Evolutionary conservation across 1,284 basidiomycete genomes (phyloP).

Genomic region (Inonotus hispidus): DNA sequence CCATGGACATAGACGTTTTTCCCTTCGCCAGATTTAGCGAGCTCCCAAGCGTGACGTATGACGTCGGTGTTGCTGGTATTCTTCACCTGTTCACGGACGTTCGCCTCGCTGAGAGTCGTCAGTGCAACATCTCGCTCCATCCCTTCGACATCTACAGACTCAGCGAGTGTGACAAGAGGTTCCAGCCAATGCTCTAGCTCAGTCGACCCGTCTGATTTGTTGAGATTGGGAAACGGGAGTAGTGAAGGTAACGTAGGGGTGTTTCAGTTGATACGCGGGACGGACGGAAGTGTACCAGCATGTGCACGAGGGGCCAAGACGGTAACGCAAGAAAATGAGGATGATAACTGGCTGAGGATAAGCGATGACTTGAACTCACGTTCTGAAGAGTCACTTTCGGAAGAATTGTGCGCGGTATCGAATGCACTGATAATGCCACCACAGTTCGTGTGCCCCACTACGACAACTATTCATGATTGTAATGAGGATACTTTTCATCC

Average conservation of each 20-base stretch:
- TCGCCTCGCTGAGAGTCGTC: constrained; percentile 62
- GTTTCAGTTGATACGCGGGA: background rate
- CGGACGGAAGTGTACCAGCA: background rate
- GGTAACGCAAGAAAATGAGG: background rate
- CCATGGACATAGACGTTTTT: constrained; percentile 74
- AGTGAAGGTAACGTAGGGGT: constrained; percentile 5
- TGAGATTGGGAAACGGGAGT: background rate
- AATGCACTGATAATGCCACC: constrained; percentile 71
- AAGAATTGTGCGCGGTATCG: constrained; percentile 29
- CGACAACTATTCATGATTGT: constrained; percentile 46
- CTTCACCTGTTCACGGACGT: constrained; percentile 72
- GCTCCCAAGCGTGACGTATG: constrained; percentile 68
- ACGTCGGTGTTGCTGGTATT: constrained; percentile 62
- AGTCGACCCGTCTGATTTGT: constrained; percentile 24
- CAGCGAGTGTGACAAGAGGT: constrained; percentile 59
- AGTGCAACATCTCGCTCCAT: constrained; percentile 33
- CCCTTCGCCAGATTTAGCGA: constrained; percentile 30
- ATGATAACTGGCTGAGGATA: background rate
- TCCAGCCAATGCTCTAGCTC: constrained; percentile 69
- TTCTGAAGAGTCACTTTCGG: constrained; percentile 5
- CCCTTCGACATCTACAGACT: constrained; percentile 40
- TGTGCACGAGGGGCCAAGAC: background rate
- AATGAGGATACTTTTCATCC: background rate
- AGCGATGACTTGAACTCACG: constrained; percentile 13
- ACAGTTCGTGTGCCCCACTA: constrained; percentile 80